Evolutionary conservation across 305 asterid species (phyloP).

Genomic region (Salvia sclarea): DNA sequence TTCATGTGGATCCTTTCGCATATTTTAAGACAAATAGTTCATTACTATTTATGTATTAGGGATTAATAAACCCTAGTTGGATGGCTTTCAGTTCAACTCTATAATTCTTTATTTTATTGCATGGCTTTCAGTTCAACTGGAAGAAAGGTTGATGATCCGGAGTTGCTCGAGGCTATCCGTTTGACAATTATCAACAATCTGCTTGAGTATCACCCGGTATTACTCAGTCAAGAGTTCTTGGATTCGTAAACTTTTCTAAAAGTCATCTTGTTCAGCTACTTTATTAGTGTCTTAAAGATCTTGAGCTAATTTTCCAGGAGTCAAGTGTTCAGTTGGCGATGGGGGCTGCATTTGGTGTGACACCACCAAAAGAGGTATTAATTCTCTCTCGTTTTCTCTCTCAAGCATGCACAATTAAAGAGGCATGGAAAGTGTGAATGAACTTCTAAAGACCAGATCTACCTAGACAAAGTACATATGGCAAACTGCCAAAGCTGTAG

Average conservation of each 20-base stretch:
- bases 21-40: background rate
- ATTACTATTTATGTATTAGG: too few relatives aligned
- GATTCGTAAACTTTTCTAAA: constrained; percentile 9
- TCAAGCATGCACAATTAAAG: background rate
- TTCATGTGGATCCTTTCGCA: constrained; percentile 5
- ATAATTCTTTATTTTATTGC: background rate
- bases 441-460: background rate
- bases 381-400: constrained; percentile 9
- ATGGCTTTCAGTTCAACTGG: constrained; percentile 73
- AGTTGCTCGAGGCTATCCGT: constrained; percentile 98
- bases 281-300: constrained; percentile 26
- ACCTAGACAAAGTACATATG: background rate
- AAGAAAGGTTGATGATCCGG: constrained; percentile 88
- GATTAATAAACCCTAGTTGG: too few relatives aligned
- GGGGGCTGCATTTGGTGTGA: constrained; percentile 85
- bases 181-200: constrained; percentile 90
- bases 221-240: constrained; percentile 8
- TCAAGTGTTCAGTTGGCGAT: constrained; percentile 85
- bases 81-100: too few relatives aligned
- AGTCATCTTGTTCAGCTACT: constrained; percentile 7
- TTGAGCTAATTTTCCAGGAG: constrained; percentile 58
- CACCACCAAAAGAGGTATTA: constrained; percentile 63
- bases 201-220: constrained; percentile 93
- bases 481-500: background rate
- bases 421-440: background rate